A percentile compares a stretch with the other conserved stretches of the same genome.
phyloP scores from a whole-genome alignment of 495 filamentous ascomycete genomes.

The Cryomyces minteri region DNA sequence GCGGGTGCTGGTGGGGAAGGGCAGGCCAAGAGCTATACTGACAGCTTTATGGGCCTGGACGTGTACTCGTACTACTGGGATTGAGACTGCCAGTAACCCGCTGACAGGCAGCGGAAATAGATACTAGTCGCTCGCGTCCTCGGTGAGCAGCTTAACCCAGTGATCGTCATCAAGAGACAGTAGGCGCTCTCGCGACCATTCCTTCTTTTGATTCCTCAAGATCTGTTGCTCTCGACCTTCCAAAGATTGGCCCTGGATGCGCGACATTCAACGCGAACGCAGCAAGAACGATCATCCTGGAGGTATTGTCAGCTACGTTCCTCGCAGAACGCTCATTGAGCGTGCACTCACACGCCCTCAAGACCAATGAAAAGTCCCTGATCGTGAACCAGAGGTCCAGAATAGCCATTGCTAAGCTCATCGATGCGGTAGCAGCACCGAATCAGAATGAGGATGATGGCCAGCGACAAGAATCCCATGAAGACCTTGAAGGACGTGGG shows the following conservation, averaged over 20 bases:
- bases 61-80: constrained; percentile 24
- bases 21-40: constrained; percentile 13
- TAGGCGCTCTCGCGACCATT: background rate
- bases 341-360: constrained; percentile 6
- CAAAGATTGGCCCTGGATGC: constrained; percentile 1
- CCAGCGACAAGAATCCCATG: constrained; percentile 1
- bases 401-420: constrained; percentile 7
- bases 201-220: background rate
- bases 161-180: background rate
- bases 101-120: too few species aligned
- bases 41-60: constrained; percentile 17
- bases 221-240: background rate
- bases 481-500: constrained; percentile 28
- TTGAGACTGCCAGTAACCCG: too few species aligned
- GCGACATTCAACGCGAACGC: constrained; percentile 1
- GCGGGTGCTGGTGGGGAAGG: constrained; percentile 16
- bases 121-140: too few species aligned
- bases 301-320: background rate
- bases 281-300: constrained; percentile 1
- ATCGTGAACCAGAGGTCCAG: constrained; percentile 1
- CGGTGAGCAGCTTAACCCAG: too few species aligned
- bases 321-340: background rate
- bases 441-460: constrained; percentile 1
- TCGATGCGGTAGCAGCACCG: constrained; percentile 4
- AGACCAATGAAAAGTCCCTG: constrained; percentile 7